Percentiles rank a stretch among this genome's conserved stretches.
Evolutionary conservation across 2,329 filamentous ascomycete species (phyloP).

Genomic region (Verticillium albo-atrum): DNA sequence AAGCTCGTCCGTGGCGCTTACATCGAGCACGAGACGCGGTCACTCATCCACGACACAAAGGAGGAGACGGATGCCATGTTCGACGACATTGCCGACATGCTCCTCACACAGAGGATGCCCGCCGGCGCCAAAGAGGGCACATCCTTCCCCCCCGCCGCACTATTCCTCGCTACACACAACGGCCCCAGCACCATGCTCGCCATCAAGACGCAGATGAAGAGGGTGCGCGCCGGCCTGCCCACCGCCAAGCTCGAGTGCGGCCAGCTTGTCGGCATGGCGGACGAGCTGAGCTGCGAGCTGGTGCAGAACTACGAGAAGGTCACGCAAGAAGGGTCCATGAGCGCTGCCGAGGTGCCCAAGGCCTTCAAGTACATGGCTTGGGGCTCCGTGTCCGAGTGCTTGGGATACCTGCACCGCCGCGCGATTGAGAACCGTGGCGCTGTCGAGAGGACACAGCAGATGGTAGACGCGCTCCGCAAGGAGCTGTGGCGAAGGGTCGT

Average conservation of each 20-base stretch:
- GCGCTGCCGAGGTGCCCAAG: constrained; percentile 7
- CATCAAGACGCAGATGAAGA: constrained; percentile 35
- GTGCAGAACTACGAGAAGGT: constrained; percentile 29
- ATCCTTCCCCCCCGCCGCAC: constrained; percentile 38
- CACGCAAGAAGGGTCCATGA: constrained; percentile 12
- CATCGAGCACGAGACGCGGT: constrained; percentile 41
- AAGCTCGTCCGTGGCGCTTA: constrained; percentile 57
- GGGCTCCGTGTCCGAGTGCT: constrained; percentile 31
- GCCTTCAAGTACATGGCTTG: constrained; percentile 37
- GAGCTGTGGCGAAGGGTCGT: constrained; percentile 21
- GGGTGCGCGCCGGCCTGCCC: constrained; percentile 26
- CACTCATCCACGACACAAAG: constrained; percentile 48
- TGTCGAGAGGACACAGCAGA: constrained; percentile 17
- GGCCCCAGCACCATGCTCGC: constrained; percentile 34
- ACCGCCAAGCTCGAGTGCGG: constrained; percentile 39
- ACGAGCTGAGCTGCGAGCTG: constrained; percentile 47
- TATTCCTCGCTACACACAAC: constrained; percentile 53
- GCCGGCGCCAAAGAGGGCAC: constrained; percentile 25
- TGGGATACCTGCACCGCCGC: constrained; percentile 30
- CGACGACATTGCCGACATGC: constrained; percentile 34
- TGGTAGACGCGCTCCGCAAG: constrained; percentile 21
- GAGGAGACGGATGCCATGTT: constrained; percentile 48
- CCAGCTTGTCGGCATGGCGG: constrained; percentile 54
- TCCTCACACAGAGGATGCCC: not conserved
- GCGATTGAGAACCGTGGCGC: constrained; percentile 32